Percentiles rank a stretch among this genome's conserved stretches.
phyloP scores from a whole-genome alignment of 2,329 filamentous ascomycete genomes.

The Fusarium sambucinum region DNA sequence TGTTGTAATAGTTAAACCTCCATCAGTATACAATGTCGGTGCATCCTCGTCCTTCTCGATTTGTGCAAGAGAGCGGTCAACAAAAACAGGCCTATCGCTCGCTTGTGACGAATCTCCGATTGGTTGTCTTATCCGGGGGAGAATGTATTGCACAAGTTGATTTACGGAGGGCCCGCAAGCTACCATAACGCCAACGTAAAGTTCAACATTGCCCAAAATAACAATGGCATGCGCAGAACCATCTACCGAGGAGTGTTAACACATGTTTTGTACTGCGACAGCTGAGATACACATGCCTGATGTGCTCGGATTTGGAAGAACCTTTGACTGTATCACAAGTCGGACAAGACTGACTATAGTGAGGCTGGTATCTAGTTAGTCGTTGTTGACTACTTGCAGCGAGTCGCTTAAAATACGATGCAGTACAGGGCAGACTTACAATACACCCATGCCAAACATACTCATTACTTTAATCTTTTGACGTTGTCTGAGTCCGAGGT shows the following conservation, averaged over 20 bases:
- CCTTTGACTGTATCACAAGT: neutral
- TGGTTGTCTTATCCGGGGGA: neutral
- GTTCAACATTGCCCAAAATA: constrained; percentile 3
- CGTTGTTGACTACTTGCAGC: neutral
- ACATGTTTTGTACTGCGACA: neutral
- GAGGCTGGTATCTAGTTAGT: neutral
- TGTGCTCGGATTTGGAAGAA: neutral
- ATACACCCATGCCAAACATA: neutral
- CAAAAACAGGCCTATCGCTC: neutral
- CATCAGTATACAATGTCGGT: neutral
- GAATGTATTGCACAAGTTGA: neutral
- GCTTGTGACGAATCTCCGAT: neutral
- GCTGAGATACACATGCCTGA: neutral
- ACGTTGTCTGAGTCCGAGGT: neutral
- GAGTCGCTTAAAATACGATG: neutral
- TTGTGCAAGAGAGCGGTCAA: neutral
- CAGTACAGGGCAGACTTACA: neutral
- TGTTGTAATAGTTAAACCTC: neutral
- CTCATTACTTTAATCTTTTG: constrained; percentile 1
- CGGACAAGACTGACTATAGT: neutral
- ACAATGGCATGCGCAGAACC: neutral
- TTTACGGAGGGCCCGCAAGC: constrained; percentile 1
- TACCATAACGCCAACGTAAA: neutral
- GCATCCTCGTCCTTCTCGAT: neutral
- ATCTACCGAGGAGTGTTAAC: neutral